Percentiles rank a stretch among this genome's conserved stretches.
phyloP scores from a whole-genome alignment of 2,329 filamentous ascomycete species.

The Sporothrix globosa region DNA sequence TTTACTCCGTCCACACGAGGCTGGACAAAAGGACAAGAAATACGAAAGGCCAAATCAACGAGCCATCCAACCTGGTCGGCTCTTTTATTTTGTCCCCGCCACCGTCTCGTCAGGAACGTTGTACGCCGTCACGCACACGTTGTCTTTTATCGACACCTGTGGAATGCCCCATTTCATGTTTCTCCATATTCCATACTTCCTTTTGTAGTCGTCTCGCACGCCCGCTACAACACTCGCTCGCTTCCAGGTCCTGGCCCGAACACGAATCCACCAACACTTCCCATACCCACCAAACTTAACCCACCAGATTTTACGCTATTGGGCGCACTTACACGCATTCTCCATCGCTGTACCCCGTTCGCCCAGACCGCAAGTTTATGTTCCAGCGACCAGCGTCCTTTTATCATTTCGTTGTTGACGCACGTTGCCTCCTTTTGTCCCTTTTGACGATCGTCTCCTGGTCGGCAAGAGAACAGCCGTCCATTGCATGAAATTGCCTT shows the following conservation, averaged over 20 bases:
- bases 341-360: conserved; percentile 7
- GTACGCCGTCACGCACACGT: neutral
- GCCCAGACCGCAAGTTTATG: conserved; percentile 28
- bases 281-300: neutral
- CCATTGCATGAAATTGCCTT: conserved; percentile 17
- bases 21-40: neutral
- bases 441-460: conserved; percentile 11
- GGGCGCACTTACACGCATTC: conserved; percentile 29
- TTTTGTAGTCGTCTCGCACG: neutral
- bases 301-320: conserved; percentile 21
- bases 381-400: neutral
- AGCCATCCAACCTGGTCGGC: neutral
- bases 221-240: conserved; percentile 24
- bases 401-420: conserved; percentile 8
- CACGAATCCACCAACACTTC: neutral
- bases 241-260: conserved; percentile 14
- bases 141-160: neutral
- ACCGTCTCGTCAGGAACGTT: neutral
- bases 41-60: neutral
- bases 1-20: too few relatives aligned
- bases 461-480: conserved; percentile 20
- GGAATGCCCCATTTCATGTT: neutral
- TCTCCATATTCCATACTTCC: conserved; percentile 9
- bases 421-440: neutral
- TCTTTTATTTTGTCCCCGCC: neutral